Conservation (phyloP, 2,329 filamentous ascomycete genomes). For the Trichoderma sp. region DNA sequence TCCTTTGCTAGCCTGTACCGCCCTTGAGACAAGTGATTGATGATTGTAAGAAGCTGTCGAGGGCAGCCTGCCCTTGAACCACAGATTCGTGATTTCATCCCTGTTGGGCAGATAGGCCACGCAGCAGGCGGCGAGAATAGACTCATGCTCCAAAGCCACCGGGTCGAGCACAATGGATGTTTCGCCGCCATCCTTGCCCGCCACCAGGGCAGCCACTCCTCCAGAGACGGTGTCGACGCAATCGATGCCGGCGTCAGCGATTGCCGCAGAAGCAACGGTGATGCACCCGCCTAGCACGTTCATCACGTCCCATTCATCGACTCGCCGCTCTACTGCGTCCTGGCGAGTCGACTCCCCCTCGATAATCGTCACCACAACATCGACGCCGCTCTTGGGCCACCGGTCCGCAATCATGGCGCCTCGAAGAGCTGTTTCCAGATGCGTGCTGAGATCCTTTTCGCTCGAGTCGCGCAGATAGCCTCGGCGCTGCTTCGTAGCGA, state of each 20-base stretch:
- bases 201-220: slow-evolving; percentile 79
- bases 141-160: slow-evolving; percentile 72
- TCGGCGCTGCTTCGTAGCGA: slow-evolving; percentile 76
- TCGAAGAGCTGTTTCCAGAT: slow-evolving; percentile 84
- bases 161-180: slow-evolving; percentile 70
- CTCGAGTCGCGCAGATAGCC: slow-evolving; percentile 82
- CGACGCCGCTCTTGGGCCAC: slow-evolving; percentile 98
- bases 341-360: slow-evolving; percentile 83
- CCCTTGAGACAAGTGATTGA: slow-evolving; percentile 37
- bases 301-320: slow-evolving; percentile 82
- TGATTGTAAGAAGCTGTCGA: slow-evolving; percentile 36
- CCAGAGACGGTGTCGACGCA: slow-evolving; percentile 88
- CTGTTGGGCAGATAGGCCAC: slow-evolving; percentile 82
- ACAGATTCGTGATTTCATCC: slow-evolving; percentile 91
- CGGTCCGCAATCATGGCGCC: slow-evolving; percentile 88
- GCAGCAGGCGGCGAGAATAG: slow-evolving; percentile 78
- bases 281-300: slow-evolving; percentile 88
- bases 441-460: slow-evolving; percentile 85
- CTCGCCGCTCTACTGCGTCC: slow-evolving; percentile 45
- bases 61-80: slow-evolving; percentile 73
- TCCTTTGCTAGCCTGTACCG: slow-evolving; percentile 42
- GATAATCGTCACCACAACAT: slow-evolving; percentile 87
- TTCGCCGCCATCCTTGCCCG: slow-evolving; percentile 32
- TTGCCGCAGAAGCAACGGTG: slow-evolving; percentile 86
- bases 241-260: slow-evolving; percentile 93